A percentile compares a stretch with the other conserved stretches of the same genome.
These are phyloP conservation scores for Scheffersomyces stipitis DNA, from an alignment of 805 yeast species.

Conservation along the genomic window DNA sequence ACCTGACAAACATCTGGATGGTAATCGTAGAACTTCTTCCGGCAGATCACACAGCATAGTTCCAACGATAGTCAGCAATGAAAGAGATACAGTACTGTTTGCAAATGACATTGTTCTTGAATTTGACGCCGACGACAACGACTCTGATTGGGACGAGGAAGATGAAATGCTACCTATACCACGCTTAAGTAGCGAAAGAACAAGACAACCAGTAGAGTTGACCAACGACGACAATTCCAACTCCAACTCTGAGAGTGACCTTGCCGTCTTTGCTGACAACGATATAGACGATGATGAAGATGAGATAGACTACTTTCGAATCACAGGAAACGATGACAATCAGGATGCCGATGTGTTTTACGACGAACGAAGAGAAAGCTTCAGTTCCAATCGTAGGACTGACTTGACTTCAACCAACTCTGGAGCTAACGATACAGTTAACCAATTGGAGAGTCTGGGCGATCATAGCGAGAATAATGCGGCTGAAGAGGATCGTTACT, in stretches of 20 bases:
- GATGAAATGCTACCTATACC: neutral
- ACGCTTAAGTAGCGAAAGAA: too few species aligned
- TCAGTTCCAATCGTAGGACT: too few species aligned
- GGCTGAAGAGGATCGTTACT: neutral
- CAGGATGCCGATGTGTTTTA: slow-evolving; percentile 11
- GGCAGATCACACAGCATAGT: neutral
- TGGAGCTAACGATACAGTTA: neutral
- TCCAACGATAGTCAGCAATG: neutral
- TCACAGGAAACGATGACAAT: slow-evolving; percentile 2
- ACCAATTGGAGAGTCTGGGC: too few species aligned
- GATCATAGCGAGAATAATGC: too few species aligned
- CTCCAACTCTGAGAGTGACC: too few species aligned
- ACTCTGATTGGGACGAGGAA: neutral
- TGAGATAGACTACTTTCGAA: neutral
- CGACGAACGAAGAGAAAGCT: slow-evolving; percentile 5
- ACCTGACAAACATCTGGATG: too few species aligned
- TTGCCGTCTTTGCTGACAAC: slow-evolving; percentile 1
- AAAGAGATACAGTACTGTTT: neutral
- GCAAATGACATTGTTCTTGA: neutral
- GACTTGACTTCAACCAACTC: neutral
- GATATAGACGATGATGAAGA: slow-evolving; percentile 1
- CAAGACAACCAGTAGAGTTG: too few species aligned
- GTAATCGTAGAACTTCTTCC: too few species aligned
- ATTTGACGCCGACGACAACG: neutral
- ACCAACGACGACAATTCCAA: too few species aligned